Percentiles rank a stretch among this genome's conserved stretches.
Evolutionary conservation across 768 basidiomycete species (phyloP).

Genomic region (Phylloporus arenicola): DNA sequence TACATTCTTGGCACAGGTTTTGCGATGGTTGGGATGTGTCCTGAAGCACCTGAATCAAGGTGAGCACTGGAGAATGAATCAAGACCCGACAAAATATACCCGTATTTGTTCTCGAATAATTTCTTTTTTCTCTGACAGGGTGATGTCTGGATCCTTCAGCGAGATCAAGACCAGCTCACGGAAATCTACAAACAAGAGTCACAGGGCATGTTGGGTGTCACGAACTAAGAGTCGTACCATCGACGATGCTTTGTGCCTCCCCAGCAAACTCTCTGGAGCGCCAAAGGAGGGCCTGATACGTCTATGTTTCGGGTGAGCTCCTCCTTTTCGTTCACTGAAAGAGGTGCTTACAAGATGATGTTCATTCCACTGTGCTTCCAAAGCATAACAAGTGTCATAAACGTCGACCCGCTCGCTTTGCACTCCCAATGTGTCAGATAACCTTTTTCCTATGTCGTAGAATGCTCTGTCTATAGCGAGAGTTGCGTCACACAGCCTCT

Average conservation of each 20-base stretch:
- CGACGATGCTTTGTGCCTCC: slow-evolving; percentile 13
- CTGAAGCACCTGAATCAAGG: slow-evolving; percentile 8
- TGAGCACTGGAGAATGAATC: not conserved
- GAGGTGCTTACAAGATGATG: slow-evolving; percentile 6
- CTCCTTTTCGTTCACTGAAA: no score
- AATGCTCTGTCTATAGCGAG: slow-evolving; percentile 17
- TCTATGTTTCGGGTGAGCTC: slow-evolving; percentile 3
- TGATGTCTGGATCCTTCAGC: slow-evolving; percentile 5
- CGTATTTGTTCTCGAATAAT: slow-evolving; percentile 15
- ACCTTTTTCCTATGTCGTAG: slow-evolving; percentile 7
- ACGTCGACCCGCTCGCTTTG: slow-evolving; percentile 9
- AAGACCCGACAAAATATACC: not conserved
- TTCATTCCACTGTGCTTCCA: slow-evolving; percentile 15
- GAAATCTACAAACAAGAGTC: slow-evolving; percentile 6
- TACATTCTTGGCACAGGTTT: slow-evolving; percentile 17
- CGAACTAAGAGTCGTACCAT: slow-evolving; percentile 2
- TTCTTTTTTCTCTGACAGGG: slow-evolving; percentile 7
- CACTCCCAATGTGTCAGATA: slow-evolving; percentile 5
- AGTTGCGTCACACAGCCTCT: slow-evolving; percentile 10
- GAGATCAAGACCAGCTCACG: slow-evolving; percentile 14
- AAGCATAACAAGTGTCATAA: slow-evolving; percentile 5
- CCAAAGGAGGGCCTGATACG: slow-evolving; percentile 15
- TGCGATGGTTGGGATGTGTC: slow-evolving; percentile 17
- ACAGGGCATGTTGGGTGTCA: not conserved
- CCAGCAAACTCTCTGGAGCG: slow-evolving; percentile 18